These are phyloP conservation scores for Stipa capillata DNA, from an alignment of 176 grass and related monocot species.

Conservation along the genomic window DNA sequence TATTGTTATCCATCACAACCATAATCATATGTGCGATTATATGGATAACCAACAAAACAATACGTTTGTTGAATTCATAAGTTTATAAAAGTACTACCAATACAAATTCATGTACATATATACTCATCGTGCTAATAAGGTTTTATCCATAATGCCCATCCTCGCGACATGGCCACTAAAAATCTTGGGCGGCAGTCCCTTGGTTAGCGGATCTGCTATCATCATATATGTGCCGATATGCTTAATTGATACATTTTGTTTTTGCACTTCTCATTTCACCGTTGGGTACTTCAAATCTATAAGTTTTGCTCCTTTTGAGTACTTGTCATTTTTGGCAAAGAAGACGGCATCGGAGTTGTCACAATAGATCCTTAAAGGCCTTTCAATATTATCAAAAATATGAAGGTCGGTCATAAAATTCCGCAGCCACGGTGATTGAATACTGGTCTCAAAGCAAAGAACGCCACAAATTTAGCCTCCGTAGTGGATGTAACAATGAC, in stretches of 20 bases:
- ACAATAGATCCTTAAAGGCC: neutral
- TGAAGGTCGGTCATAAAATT: slow-evolving; percentile 6
- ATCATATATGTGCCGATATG: neutral
- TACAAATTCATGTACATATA: neutral
- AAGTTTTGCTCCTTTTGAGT: neutral
- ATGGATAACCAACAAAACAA: neutral
- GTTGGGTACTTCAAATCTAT: neutral
- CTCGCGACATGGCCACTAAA: neutral
- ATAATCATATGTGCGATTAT: too few species aligned
- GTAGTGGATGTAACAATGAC: too few species aligned
- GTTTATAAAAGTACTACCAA: neutral
- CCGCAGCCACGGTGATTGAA: neutral
- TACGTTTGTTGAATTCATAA: neutral
- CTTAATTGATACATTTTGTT: neutral
- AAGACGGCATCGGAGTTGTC: neutral
- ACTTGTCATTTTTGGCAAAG: neutral
- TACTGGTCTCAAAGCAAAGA: neutral
- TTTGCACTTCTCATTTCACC: neutral
- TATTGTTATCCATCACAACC: too few species aligned
- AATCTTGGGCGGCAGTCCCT: neutral
- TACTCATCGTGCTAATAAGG: too few species aligned
- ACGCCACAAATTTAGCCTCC: too few species aligned
- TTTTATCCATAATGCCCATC: too few species aligned
- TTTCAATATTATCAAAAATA: neutral
- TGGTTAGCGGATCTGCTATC: neutral